A percentile compares a stretch with the other conserved stretches of the same genome.
Conservation (phyloP, 257 asterid genomes). For the Coffea eugenioides region DNA sequence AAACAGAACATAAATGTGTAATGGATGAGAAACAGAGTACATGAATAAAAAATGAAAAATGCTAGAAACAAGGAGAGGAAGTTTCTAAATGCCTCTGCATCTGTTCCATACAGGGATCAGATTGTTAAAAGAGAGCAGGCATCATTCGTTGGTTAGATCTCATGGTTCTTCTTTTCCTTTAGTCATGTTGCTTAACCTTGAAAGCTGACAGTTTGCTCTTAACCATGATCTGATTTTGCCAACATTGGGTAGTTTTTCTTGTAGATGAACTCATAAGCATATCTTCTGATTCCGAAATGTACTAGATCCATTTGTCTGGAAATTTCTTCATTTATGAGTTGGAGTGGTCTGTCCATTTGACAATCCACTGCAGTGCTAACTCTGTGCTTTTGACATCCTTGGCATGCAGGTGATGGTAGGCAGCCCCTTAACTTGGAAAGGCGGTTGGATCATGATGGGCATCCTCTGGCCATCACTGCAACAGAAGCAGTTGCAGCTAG, state of each 20-base stretch:
- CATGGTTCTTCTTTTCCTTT: not conserved
- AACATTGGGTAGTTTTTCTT: not conserved
- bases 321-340: not conserved
- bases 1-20: not conserved
- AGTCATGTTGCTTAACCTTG: not conserved
- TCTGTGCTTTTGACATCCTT: not conserved
- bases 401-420: conserved; percentile 58
- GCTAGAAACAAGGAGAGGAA: not conserved
- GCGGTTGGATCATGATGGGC: conserved; percentile 72
- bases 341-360: conserved; percentile 7
- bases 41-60: not conserved
- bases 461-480: conserved; percentile 80
- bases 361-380: not conserved
- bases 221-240: not conserved
- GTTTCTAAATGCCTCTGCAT: not conserved
- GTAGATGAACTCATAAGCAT: not conserved
- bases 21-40: not conserved
- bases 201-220: not conserved
- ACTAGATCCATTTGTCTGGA: not conserved
- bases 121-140: not conserved
- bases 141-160: not conserved
- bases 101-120: not conserved
- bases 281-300: not conserved
- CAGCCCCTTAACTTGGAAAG: conserved; percentile 65
- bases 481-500: conserved; percentile 72